Evolutionary conservation across 2,329 filamentous ascomycete species (phyloP), one percentile per base, ranked within the genome.

Genomic region (Dichotomopilus funicola): DNA sequence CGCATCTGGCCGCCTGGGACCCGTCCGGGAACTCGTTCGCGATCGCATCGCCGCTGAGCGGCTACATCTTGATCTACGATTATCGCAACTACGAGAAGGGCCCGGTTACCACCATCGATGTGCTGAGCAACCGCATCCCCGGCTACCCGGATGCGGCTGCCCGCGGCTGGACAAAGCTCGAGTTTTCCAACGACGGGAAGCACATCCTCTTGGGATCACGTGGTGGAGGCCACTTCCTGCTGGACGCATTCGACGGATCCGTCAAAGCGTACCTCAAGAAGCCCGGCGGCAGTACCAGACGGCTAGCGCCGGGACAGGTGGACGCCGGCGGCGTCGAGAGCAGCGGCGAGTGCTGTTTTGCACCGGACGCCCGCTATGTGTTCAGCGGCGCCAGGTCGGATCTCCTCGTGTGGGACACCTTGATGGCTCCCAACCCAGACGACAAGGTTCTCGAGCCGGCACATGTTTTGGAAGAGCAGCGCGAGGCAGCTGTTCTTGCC

Each of bases 141-240:
- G 65, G 76, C 50, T 75, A 81, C 60, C 71, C 77, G 5, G 80
- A 85, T 48, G 83, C 87, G 51, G 72, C 79, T 1, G 75, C 81
- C 58, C 79, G 79, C 51, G 86, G 86, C 9, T 99, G 94, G 94
- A 94, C 89, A 1, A 91, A 88, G 63, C 78, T 99, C 43, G 91
- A 96, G 65, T 97, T 99, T 68, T 94, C 89, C 56, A 99, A 99
- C 65, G 94, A 99, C 66, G 94, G 94, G 13, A 95, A 95, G 67
- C 83, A 83, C 58, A 73, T 99, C 48, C 78, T 99, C 5, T 71
- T 99, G 13, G 89, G 88, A 11, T 97, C 92, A 2, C 89, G 86
- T 49, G 89, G 88, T 6, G 80, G 80, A 51, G 90, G 91, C 0
- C 94, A 99, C 70, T 95, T 94, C 66, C 75, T 99, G 2, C 76